Evolutionary conservation across 768 basidiomycete species (phyloP), one percentile per base, ranked within the genome.

Genomic region (Hypsizygus marmoreus): DNA sequence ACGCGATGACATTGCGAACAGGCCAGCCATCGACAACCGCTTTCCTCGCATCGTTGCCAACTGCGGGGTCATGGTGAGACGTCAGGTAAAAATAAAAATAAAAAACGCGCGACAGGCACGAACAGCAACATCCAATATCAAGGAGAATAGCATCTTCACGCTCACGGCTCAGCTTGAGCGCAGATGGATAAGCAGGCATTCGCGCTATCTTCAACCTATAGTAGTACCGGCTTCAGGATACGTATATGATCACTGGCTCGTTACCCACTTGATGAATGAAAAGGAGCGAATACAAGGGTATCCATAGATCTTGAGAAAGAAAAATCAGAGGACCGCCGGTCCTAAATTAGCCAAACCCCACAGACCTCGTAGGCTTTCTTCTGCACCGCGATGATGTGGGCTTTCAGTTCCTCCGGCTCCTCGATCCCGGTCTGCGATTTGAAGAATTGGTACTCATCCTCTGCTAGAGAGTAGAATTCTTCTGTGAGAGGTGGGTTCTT

Each of bases 81-180:
- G 11, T 12, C 8, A 32, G 19, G 38, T 35, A 10, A 45, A 36
- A 13, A n/a, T 33, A 26, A 12, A 36, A 7, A 4, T 26, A 22
- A 13, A 20, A 33, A 13, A 10, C 16, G 13, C 13, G 11, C 4
- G 11, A 30, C 23, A 28, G 33, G 26, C 10, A 16, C 53, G 46
- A 12, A 70, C 69, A 66, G 39, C 65, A 67, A 41, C 69, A 69
- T 20, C 67, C 69, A 23, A 67, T 47, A 34, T 70, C 69, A 14
- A 70, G 47, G 13, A 70, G 53, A 31, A 70, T 51, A 9, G 66
- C 59, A 37, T 54, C 51, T 7, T 51, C 44, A 11, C 46, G 48
- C 1, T 54, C 49, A 6, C 45, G 45, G 1, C 42, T 43, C 1
- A 67, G 52, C 12, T 55, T 49, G 8, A 70, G 49, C 9, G 57